Percentiles rank a stretch among this genome's conserved stretches.
Evolutionary conservation across 495 filamentous ascomycete genomes (phyloP).

Genomic region (Xylaria telfairii): DNA sequence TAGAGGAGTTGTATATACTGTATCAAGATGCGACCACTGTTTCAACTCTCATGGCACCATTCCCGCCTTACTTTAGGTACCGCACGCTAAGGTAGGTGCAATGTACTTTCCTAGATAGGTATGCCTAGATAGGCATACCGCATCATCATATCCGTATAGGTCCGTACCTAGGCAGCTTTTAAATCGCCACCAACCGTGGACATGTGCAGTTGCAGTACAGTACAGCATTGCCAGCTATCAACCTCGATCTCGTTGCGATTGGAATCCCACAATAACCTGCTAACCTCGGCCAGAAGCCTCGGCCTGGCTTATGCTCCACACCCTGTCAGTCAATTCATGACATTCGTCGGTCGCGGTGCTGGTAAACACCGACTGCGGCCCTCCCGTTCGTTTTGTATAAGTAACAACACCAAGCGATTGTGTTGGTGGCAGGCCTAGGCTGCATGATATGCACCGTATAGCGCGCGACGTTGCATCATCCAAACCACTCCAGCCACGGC

Average conservation of each 20-base stretch:
- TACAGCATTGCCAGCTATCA: no score
- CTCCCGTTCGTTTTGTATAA: not conserved
- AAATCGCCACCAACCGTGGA: no score
- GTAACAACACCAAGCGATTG: not conserved
- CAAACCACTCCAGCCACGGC: not conserved
- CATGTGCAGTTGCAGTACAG: no score
- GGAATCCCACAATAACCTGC: not conserved
- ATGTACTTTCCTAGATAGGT: not conserved
- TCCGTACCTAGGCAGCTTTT: no score
- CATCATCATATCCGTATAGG: no score
- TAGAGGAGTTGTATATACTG: not conserved
- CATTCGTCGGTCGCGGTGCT: not conserved
- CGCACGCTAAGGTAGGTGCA: not conserved
- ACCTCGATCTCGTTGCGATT: not conserved
- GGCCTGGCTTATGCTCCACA: not conserved
- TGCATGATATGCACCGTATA: not conserved
- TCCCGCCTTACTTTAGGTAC: not conserved
- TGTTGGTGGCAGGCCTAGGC: not conserved
- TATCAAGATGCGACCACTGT: slow-evolving; percentile 3
- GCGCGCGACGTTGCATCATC: slow-evolving; percentile 4
- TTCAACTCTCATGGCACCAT: no score
- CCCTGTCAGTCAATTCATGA: not conserved
- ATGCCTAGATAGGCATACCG: not conserved
- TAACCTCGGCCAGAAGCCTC: no score
- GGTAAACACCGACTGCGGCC: no score